Evolutionary conservation across 306 rosid genomes (phyloP).

Genomic region (Trifolium subterraneum): DNA sequence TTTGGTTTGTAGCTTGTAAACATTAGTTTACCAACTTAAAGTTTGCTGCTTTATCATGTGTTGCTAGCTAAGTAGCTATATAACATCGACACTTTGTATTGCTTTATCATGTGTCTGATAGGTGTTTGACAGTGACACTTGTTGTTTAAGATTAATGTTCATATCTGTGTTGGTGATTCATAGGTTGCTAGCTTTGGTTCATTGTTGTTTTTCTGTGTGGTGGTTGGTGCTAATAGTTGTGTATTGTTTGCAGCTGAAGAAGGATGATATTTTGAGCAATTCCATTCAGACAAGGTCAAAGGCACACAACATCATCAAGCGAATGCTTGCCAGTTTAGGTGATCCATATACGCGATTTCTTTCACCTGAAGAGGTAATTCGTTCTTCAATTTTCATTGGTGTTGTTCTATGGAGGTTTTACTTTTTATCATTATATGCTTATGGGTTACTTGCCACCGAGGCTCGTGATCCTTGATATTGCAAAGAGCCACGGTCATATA

Average conservation of each 20-base stretch:
- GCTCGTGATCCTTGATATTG: not conserved
- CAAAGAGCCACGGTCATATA: not conserved
- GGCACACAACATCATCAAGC: slow-evolving; percentile 82
- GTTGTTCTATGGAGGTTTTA: not conserved
- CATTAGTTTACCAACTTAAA: slow-evolving; percentile 16
- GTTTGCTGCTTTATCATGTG: slow-evolving; percentile 24
- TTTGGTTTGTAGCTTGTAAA: slow-evolving; percentile 5
- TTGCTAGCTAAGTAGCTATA: not conserved
- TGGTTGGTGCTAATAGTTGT: slow-evolving; percentile 24
- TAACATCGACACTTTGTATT: not conserved
- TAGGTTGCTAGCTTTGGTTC: not conserved
- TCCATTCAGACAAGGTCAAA: slow-evolving; percentile 77
- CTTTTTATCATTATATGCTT: not conserved
- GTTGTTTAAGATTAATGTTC: no score
- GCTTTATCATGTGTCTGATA: not conserved
- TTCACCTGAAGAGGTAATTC: slow-evolving; percentile 75
- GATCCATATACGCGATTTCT: slow-evolving; percentile 97
- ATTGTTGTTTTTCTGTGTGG: slow-evolving; percentile 10
- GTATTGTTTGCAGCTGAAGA: slow-evolving; percentile 61
- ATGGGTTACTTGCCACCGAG: not conserved
- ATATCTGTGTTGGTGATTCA: not conserved
- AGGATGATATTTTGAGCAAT: slow-evolving; percentile 66
- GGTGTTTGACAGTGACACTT: not conserved
- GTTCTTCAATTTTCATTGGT: slow-evolving; percentile 8
- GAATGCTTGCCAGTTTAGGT: slow-evolving; percentile 87